phyloP scores from a whole-genome alignment of 257 asterid species.

The Plectranthus barbatus region DNA sequence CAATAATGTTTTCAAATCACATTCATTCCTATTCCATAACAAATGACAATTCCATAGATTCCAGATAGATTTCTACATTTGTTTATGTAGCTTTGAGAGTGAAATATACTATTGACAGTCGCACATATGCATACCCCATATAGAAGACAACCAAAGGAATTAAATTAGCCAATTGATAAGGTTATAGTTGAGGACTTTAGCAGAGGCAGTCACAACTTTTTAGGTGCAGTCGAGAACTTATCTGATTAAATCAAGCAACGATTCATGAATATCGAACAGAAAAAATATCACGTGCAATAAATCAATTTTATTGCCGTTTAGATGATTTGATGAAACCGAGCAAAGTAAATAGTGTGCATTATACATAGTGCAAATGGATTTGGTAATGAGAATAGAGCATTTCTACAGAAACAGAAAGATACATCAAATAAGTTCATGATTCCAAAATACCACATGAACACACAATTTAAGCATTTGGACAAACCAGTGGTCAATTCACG shows the following conservation, averaged over 20 bases:
- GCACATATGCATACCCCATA: neutral
- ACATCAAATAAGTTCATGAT: slow-evolving; percentile 1
- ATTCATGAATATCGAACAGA: neutral
- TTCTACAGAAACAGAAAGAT: slow-evolving; percentile 7
- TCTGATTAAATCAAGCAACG: slow-evolving; percentile 1
- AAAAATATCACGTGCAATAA: neutral
- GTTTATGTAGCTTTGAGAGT: neutral
- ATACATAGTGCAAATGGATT: slow-evolving; percentile 1
- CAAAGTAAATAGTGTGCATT: neutral
- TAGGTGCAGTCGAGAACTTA: neutral
- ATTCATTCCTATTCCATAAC: slow-evolving; percentile 6
- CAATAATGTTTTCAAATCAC: slow-evolving; percentile 9
- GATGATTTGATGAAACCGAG: neutral
- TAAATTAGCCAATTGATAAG: neutral
- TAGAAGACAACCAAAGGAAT: neutral
- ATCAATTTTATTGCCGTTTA: neutral
- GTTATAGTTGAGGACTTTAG: neutral
- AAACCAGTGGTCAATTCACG: slow-evolving; percentile 93
- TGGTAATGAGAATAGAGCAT: slow-evolving; percentile 3
- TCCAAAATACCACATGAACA: slow-evolving; percentile 1
- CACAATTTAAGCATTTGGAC: slow-evolving; percentile 11
- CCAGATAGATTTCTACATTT: neutral
- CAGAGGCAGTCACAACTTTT: neutral
- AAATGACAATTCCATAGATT: slow-evolving; percentile 4
- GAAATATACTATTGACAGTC: neutral